Base-by-base conservation (phyloP, 1,284 basidiomycete genomes). In the Tylopilus sp. region DNA sequence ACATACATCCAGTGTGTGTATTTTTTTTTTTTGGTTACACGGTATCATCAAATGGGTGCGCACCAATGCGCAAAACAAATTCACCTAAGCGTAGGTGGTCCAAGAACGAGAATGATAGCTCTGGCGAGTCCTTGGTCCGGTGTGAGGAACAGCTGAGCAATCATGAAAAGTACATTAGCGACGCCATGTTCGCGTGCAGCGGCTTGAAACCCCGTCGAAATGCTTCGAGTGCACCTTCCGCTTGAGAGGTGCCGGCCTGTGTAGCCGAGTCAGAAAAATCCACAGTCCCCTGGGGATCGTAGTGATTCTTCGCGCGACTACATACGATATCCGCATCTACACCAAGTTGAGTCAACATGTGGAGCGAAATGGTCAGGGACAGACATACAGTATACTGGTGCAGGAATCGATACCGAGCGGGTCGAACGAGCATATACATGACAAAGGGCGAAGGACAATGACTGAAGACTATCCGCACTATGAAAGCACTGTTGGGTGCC, bases 281-380 rank as follows among this genome's bases (percentile, higher is more conserved):
- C 28, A 82, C 63, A 6, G 68, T 66, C 30, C 72, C 72, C 41
- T 73, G 67, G 3, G 88, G 87, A 59, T 86, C 82, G 56, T 86
- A 91, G 61, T 91, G 89, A 59, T 87, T 86, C 70, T 86, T 87
- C 0, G 86, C 85, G 5, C 87, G 76, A 2, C 83, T 75, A 58
- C 87, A 91, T n/a, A 91, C 87, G 44, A 89, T 88, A 63, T 90
- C 86, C 8, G 87, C 87, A 63, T 90, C 88, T 90, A 49, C 36
- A 33, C 47, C 37, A 30, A 49, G 18, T 31, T 42, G 29, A 40
- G 52, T 33, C 38, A 28, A 28, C 6, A 43, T 21, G 37, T 10
- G 41, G 30, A 37, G 8, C 10, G 11, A 26, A 29, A 29, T 15
- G 23, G 9, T 3, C 26, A 41, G n/a, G 16, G 54, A 59, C 85